Evolutionary conservation across 306 rosid genomes (phyloP).

Genomic region (Purshia tridentata): DNA sequence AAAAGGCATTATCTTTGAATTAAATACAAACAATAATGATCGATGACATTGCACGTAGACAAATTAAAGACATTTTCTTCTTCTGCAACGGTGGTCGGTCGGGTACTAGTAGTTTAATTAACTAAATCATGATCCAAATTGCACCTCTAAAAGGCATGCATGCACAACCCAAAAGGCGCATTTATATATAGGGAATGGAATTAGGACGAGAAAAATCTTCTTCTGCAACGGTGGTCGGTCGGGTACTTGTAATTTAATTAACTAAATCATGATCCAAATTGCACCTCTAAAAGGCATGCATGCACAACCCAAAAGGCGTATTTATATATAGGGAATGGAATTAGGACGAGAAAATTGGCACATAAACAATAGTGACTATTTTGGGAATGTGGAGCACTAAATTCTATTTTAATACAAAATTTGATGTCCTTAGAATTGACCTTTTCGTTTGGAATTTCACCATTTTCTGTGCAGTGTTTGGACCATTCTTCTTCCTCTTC

Average conservation of each 20-base stretch:
- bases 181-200: not conserved
- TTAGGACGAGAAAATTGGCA: not conserved
- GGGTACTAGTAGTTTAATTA: not conserved
- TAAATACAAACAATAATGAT: no score
- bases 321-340: not conserved
- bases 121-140: not conserved
- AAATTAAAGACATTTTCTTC: no score
- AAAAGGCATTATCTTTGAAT: no score
- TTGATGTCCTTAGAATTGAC: not conserved
- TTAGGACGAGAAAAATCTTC: not conserved
- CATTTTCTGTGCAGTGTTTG: no score
- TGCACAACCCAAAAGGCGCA: not conserved
- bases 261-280: not conserved
- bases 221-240: not conserved
- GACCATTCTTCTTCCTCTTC: not conserved
- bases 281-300: not conserved
- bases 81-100: not conserved
- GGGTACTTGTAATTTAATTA: not conserved
- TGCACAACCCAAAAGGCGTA: not conserved
- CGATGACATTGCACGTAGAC: no score
- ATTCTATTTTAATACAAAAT: not conserved
- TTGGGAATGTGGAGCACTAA: conserved; percentile 15
- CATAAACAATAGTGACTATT: not conserved
- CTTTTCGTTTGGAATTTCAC: not conserved
- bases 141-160: not conserved